Conservation (phyloP, 148 eudicot species). For the Rhododendron ovatum region DNA sequence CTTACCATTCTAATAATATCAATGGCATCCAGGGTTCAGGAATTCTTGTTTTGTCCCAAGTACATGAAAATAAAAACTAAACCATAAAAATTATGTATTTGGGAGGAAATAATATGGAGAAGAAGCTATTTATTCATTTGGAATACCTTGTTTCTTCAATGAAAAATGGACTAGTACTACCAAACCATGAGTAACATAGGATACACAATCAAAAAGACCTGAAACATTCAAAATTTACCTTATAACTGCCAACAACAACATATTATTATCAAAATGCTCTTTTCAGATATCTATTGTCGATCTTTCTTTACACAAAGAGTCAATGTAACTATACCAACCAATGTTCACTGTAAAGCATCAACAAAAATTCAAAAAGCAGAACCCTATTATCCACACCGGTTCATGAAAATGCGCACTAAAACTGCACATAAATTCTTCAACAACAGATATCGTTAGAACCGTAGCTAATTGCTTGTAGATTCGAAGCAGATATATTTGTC, state of each 20-base stretch:
- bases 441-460: conserved; percentile 76
- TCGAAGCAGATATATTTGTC: conserved; percentile 73
- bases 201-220: not conserved
- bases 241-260: not conserved
- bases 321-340: conserved; percentile 1
- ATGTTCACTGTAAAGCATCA: not conserved
- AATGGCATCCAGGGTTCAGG: not conserved
- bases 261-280: not conserved
- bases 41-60: not conserved
- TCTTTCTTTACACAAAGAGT: conserved; percentile 15
- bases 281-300: not conserved
- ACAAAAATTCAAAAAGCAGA: not conserved
- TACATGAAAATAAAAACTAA: not conserved
- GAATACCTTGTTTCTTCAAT: not conserved
- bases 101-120: not conserved
- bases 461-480: conserved; percentile 74
- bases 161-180: not conserved
- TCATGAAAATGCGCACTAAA: not conserved
- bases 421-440: conserved; percentile 17
- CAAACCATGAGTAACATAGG: not conserved
- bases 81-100: not conserved
- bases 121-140: not conserved
- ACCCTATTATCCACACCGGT: not conserved
- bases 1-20: not conserved
- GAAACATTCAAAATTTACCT: not conserved